These are phyloP conservation scores for Trichoderma citrinoviride DNA, from an alignment of 2,329 filamentous ascomycete species.

Conservation along the genomic window DNA sequence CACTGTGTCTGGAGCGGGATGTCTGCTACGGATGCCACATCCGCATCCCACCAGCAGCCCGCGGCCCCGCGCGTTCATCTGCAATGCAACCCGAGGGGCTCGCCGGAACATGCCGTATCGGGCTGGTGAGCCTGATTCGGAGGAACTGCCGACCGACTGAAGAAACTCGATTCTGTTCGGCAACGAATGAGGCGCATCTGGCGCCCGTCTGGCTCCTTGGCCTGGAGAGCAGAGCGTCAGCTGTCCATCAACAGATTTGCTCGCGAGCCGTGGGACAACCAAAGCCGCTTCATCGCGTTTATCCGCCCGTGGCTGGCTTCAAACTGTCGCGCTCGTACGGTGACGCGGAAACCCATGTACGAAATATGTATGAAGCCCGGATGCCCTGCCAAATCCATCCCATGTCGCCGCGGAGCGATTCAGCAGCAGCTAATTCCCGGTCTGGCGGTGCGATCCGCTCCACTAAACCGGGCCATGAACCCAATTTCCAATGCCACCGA, in stretches of 20 bases:
- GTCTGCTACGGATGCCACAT: neutral
- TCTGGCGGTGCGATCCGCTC: neutral
- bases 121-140: neutral
- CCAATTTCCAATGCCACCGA: constrained; percentile 13
- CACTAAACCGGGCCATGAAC: neutral
- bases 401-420: neutral
- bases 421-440: neutral
- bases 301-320: neutral
- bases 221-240: neutral
- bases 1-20: neutral
- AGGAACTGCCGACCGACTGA: neutral
- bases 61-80: constrained; percentile 1
- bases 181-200: neutral
- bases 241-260: neutral
- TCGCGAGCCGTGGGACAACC: neutral
- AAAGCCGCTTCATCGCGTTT: neutral
- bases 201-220: neutral
- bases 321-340: neutral
- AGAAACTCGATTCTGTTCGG: neutral
- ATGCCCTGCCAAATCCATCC: neutral
- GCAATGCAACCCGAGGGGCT: neutral
- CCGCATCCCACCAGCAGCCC: neutral
- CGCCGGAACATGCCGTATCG: neutral
- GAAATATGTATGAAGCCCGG: neutral
- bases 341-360: neutral